phyloP scores from a whole-genome alignment of 495 filamentous ascomycete species.

The Penicillium desertorum region DNA sequence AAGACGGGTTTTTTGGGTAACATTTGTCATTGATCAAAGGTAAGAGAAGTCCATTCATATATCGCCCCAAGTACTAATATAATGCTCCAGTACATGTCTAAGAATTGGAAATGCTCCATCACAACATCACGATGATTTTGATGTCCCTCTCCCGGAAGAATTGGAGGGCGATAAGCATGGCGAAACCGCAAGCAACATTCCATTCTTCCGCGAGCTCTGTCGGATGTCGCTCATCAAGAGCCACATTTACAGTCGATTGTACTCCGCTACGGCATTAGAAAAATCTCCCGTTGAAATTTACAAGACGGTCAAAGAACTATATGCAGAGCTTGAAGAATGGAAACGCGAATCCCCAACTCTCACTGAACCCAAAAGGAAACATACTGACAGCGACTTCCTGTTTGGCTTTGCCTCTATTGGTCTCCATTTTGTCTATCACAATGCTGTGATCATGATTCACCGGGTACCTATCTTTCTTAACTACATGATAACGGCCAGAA shows the following conservation, averaged over 20 bases:
- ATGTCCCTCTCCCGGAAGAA: slow-evolving; percentile 83
- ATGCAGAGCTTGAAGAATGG: slow-evolving; percentile 87
- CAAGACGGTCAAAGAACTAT: slow-evolving; percentile 83
- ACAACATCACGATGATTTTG: slow-evolving; percentile 95
- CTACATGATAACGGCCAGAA: slow-evolving; percentile 55
- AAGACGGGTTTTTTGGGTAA: slow-evolving; percentile 96
- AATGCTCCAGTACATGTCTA: slow-evolving; percentile 64
- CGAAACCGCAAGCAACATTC: slow-evolving; percentile 72
- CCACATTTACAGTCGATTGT: slow-evolving; percentile 86
- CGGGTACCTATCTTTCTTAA: slow-evolving; percentile 92
- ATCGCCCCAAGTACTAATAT: not conserved
- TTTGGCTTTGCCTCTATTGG: slow-evolving; percentile 84
- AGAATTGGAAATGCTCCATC: slow-evolving; percentile 82
- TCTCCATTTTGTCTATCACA: slow-evolving; percentile 92
- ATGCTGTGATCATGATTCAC: slow-evolving; percentile 92
- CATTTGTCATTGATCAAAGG: slow-evolving; percentile 93
- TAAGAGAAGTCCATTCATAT: slow-evolving; percentile 24
- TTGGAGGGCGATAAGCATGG: slow-evolving; percentile 70
- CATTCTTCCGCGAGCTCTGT: slow-evolving; percentile 86
- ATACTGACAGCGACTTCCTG: slow-evolving; percentile 78
- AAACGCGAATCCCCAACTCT: slow-evolving; percentile 74
- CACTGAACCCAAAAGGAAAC: slow-evolving; percentile 76
- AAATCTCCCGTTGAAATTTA: slow-evolving; percentile 82
- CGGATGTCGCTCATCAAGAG: slow-evolving; percentile 84
- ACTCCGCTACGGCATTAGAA: slow-evolving; percentile 81